Evolutionary conservation across 169 alveolate species (phyloP), one percentile per base, ranked within the genome.

Genomic region (Plasmodium falciparum): DNA sequence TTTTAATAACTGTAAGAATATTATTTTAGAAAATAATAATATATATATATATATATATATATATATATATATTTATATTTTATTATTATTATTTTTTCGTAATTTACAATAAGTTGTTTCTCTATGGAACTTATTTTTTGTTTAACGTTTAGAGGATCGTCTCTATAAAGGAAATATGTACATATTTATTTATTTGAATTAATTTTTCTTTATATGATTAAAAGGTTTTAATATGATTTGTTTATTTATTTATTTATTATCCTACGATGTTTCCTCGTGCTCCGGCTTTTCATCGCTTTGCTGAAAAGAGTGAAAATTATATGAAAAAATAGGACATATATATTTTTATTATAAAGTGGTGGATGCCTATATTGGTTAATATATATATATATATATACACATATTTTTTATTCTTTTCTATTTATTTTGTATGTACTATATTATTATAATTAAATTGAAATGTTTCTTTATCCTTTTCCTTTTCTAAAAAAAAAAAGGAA

Each of bases 81-180:
- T 39, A 39, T 39, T 39, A 39, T 39, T 39, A 5, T 39, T 26
- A 26, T 39, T 39, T 39, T 39, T 39, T 39, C 5, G 6, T 39
- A 39, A 39, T 39, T 13, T 80, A 80, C 90, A 12, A 71, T 80
- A 29, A 80, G 47, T 49, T 80, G 90, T 26, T 80, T 80, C 49
- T 66, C 83, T 39, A 80, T 54, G 73, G 83, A 80, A 67, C 33
- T 54, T 66, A 61, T 80, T 15, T 54, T 80, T 39, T 80, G 66
- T 24, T 61, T 69, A 2, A 52, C 33, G 13, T 80, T 67, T 15
- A 26, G 47, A 1, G 49, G 47, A 8, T 47, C 29, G 50, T 5
- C 15, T 47, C 90, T 80, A 47, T 2, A 62, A 20, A 26, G 17
- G 24, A 62, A 43, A n/a, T 43, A 54, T 39, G 11, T 8, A 45